phyloP scores from a whole-genome alignment of 768 basidiomycete species.

The Podaxis sp. region DNA sequence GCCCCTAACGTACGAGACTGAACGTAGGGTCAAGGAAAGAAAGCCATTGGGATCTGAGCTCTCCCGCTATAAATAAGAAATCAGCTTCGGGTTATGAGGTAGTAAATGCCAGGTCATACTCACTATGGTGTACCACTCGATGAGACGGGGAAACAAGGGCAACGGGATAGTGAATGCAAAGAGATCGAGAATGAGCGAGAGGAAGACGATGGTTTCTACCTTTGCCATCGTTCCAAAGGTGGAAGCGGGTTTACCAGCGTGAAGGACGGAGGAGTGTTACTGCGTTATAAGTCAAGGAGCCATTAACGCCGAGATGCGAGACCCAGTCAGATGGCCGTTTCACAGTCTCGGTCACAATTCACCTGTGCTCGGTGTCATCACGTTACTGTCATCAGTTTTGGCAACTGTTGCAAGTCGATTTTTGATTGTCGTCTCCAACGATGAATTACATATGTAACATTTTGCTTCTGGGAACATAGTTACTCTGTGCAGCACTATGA shows the following conservation, averaged over 20 bases:
- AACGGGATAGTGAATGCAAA: conserved; percentile 91
- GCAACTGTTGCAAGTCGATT: background rate
- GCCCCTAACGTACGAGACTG: conserved; percentile 66
- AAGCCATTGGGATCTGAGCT: conserved; percentile 66
- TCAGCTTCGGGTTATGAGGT: background rate
- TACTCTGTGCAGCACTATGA: background rate
- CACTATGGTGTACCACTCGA: conserved; percentile 86
- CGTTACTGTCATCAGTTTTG: background rate
- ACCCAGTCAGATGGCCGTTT: background rate
- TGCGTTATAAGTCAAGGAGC: background rate
- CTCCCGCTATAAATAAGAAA: conserved; percentile 53
- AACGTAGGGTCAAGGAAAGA: conserved; percentile 64
- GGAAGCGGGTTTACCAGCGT: background rate
- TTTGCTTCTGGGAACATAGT: background rate
- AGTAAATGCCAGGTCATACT: conserved; percentile 21
- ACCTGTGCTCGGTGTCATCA: background rate
- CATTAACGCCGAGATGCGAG: background rate
- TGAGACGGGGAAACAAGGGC: conserved; percentile 97
- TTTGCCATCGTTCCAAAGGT: conserved; percentile 43
- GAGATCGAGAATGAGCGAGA: conserved; percentile 89
- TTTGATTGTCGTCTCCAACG: background rate
- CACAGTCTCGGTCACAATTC: too few relatives aligned
- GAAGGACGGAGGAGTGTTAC: background rate
- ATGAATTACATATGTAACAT: background rate
- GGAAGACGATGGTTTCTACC: conserved; percentile 82